Percentiles rank a stretch among this genome's conserved stretches.
phyloP scores from a whole-genome alignment of 2,329 filamentous ascomycete genomes.

The Botrytis tulipae region DNA sequence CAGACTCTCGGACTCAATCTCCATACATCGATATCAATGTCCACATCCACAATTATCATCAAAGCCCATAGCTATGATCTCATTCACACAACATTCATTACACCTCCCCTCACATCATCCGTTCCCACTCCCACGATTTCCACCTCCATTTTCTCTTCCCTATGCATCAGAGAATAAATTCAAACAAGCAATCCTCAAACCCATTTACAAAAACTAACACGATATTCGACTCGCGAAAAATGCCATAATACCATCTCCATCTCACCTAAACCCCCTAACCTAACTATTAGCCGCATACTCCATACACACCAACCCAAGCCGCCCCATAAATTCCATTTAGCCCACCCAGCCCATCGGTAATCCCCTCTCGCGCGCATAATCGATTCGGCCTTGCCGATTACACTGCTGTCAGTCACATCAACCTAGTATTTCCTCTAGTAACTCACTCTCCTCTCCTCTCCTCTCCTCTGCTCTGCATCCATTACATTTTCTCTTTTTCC shows the following conservation, averaged over 20 bases:
- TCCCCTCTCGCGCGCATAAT: neutral
- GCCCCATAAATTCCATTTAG: constrained; percentile 1
- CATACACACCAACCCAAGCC: neutral
- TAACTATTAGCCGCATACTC: neutral
- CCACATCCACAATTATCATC: neutral
- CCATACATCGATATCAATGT: neutral
- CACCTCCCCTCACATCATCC: neutral
- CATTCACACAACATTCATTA: neutral
- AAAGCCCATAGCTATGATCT: neutral
- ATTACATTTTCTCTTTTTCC: neutral
- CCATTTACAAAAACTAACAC: neutral
- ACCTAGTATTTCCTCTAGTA: neutral
- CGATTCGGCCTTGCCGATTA: neutral
- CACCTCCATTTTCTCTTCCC: neutral
- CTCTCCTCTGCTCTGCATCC: neutral
- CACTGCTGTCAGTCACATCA: neutral
- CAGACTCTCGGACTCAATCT: neutral
- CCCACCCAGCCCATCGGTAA: neutral
- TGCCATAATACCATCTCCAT: neutral
- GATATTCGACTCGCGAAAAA: neutral
- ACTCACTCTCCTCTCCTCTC: neutral
- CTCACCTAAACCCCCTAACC: neutral
- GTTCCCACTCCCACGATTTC: neutral
- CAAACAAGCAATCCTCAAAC: neutral
- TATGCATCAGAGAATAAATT: neutral